These are phyloP conservation scores for Neurospora hispaniola DNA, from an alignment of 495 filamentous ascomycete genomes.

Conservation along the genomic window DNA sequence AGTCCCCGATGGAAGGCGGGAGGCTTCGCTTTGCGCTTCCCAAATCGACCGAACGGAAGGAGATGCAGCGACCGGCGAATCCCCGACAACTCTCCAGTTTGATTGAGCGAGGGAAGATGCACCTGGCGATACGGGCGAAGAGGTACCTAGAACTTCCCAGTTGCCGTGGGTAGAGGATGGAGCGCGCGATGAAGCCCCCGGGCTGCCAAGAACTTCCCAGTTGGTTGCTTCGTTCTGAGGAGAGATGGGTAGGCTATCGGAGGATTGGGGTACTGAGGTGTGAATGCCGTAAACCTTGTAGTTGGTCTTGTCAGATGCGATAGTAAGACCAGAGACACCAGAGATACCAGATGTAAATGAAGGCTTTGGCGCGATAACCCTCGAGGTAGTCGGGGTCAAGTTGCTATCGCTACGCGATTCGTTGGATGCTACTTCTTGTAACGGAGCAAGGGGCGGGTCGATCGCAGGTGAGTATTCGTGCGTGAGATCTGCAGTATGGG, in stretches of 20 bases:
- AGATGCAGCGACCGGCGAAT: not conserved
- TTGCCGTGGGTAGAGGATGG: conserved; percentile 30
- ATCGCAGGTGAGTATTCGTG: conserved; percentile 23
- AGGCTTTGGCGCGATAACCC: conserved; percentile 23
- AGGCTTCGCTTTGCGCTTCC: not conserved
- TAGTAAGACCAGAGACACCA: conserved; percentile 23
- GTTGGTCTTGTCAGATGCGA: conserved; percentile 39
- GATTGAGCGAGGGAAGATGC: conserved; percentile 2
- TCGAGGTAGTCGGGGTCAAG: conserved; percentile 7
- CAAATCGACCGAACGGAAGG: not conserved
- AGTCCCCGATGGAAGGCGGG: not conserved
- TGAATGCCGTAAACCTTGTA: conserved; percentile 40
- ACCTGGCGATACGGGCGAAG: not conserved
- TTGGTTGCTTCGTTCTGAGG: conserved; percentile 30
- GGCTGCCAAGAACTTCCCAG: conserved; percentile 26
- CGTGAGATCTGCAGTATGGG: conserved; percentile 38
- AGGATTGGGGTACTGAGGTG: conserved; percentile 21
- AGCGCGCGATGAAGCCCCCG: conserved; percentile 20
- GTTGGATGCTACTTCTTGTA: conserved; percentile 25
- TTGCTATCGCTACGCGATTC: not conserved
- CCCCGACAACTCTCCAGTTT: not conserved
- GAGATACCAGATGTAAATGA: conserved; percentile 33
- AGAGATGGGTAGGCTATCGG: conserved; percentile 26
- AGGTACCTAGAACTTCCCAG: conserved; percentile 25
- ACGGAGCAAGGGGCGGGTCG: conserved; percentile 28